Evolutionary conservation across 176 grass and related monocot genomes (phyloP).

Genomic region (Cenchrus purpureus): DNA sequence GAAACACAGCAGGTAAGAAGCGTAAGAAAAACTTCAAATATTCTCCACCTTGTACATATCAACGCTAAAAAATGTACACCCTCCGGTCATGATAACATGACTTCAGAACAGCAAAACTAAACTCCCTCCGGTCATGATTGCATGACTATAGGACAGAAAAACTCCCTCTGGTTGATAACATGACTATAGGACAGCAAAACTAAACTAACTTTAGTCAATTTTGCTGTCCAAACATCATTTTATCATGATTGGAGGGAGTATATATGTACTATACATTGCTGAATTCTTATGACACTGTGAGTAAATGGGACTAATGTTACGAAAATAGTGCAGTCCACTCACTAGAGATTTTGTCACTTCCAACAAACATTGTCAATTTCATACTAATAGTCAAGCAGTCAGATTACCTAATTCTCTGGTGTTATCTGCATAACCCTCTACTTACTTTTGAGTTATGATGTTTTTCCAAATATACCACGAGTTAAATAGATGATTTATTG

Average conservation of each 20-base stretch:
- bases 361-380: slow-evolving; percentile 7
- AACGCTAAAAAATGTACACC: slow-evolving; percentile 4
- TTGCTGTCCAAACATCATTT: not conserved
- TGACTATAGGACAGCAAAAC: not conserved
- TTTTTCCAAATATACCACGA: slow-evolving; percentile 6
- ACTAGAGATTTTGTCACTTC: not conserved
- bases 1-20: slow-evolving; percentile 51
- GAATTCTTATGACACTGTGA: not conserved
- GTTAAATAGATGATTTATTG: slow-evolving; percentile 6
- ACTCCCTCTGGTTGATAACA: not conserved
- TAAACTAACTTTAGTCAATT: not conserved
- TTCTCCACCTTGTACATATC: not conserved
- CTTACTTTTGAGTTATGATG: slow-evolving; percentile 8
- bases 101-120: no score
- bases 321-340: slow-evolving; percentile 9
- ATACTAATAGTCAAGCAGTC: not conserved
- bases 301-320: not conserved
- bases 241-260: not conserved
- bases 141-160: not conserved
- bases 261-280: not conserved
- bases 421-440: not conserved
- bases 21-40: slow-evolving; percentile 39
- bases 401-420: not conserved
- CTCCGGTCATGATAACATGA: no score
- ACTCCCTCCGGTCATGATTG: not conserved